Evolutionary conservation across 1,139 yeast genomes (phyloP).

Genomic region (Saccharomycopsis crataegensis): DNA sequence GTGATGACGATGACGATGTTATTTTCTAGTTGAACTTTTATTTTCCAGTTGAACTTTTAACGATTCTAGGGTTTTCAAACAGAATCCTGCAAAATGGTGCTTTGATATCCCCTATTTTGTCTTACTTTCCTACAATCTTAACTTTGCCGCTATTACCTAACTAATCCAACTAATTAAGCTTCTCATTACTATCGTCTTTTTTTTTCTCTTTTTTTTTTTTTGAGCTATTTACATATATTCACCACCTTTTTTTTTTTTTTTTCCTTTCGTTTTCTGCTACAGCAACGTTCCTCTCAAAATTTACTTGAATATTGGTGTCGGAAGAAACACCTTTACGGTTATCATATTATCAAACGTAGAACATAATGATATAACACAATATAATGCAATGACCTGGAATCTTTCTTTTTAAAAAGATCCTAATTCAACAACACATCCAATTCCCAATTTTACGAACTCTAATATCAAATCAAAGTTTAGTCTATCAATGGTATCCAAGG

Average conservation of each 20-base stretch:
- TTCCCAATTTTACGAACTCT: constrained; percentile 69
- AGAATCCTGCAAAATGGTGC: no score
- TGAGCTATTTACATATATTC: no score
- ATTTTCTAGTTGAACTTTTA: constrained; percentile 15
- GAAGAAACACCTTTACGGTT: not conserved
- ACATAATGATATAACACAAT: not conserved
- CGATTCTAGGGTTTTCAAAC: no score
- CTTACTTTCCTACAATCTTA: not conserved
- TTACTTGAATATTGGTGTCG: no score
- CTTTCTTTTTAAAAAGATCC: constrained; percentile 21
- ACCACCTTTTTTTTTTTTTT: no score
- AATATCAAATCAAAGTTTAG: constrained; percentile 69
- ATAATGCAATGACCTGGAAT: not conserved
- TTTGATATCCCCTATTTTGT: no score
- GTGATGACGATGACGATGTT: constrained; percentile 20
- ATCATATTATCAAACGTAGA: not conserved
- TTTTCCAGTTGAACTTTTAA: constrained; percentile 10
- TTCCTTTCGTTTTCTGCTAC: no score
- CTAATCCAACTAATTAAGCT: no score
- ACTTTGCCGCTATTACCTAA: not conserved
- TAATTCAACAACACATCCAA: constrained; percentile 67
- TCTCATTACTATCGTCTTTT: no score
- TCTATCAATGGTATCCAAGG: constrained; percentile 74
- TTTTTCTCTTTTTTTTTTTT: no score
- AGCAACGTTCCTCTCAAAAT: no score